These are phyloP conservation scores for Ceraceosorus bombacis DNA, from an alignment of 1,284 basidiomycete species.

Conservation along the genomic window DNA sequence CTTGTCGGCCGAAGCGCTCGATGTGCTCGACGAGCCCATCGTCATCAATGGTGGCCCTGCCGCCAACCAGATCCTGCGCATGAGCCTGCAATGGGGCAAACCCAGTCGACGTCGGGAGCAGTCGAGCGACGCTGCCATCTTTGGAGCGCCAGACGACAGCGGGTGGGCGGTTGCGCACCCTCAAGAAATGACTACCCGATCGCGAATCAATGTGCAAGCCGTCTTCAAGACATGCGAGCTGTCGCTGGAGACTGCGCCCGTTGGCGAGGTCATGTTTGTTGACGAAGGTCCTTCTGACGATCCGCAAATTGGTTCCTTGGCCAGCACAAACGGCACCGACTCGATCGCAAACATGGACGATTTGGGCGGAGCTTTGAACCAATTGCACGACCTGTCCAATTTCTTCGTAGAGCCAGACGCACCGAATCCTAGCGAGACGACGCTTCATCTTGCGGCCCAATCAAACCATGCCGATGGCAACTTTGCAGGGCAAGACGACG, in stretches of 20 bases:
- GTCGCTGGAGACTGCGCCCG: slow-evolving; percentile 29
- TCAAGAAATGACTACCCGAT: slow-evolving; percentile 34
- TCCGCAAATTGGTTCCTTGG: slow-evolving; percentile 8
- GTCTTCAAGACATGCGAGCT: slow-evolving; percentile 40
- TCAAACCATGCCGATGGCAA: background rate
- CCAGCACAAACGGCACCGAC: slow-evolving; percentile 2
- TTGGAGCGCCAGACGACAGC: slow-evolving; percentile 34
- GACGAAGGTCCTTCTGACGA: slow-evolving; percentile 25
- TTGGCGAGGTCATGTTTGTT: slow-evolving; percentile 39
- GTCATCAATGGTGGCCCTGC: slow-evolving; percentile 65
- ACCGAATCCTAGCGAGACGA: background rate
- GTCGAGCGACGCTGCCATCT: slow-evolving; percentile 28
- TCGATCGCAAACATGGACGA: slow-evolving; percentile 27
- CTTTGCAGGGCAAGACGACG: slow-evolving; percentile 14
- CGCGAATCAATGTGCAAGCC: slow-evolving; percentile 37
- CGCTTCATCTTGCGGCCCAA: background rate
- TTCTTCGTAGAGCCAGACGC: slow-evolving; percentile 36
- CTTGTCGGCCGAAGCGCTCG: slow-evolving; percentile 72
- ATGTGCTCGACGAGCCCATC: slow-evolving; percentile 82
- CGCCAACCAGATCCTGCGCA: slow-evolving; percentile 74
- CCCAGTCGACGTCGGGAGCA: slow-evolving; percentile 24
- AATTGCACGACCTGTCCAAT: slow-evolving; percentile 40
- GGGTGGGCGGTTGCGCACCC: slow-evolving; percentile 42
- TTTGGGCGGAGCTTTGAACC: slow-evolving; percentile 22
- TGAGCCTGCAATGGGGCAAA: slow-evolving; percentile 55